Evolutionary conservation across 345 rosid genomes (phyloP).

Genomic region (Erucastrum elatum): DNA sequence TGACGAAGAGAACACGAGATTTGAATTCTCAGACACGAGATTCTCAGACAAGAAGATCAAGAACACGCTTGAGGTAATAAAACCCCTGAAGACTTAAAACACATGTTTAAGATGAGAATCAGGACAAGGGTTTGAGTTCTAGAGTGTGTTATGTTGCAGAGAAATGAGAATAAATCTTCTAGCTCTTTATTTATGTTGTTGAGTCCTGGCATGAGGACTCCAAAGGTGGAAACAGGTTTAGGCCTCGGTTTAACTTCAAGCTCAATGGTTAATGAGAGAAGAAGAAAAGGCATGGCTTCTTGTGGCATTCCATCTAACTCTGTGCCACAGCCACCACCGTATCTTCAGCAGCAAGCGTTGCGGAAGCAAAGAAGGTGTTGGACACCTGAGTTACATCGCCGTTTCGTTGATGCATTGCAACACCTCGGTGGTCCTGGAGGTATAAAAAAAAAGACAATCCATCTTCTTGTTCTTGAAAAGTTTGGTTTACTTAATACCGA

Average conservation of each 20-base stretch:
- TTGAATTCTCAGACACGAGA: background rate
- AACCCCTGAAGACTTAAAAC: background rate
- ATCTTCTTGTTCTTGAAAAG: background rate
- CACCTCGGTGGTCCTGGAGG: constrained; percentile 94
- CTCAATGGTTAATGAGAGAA: constrained; percentile 47
- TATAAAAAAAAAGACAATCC: background rate
- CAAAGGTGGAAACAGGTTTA: constrained; percentile 54
- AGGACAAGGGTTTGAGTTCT: background rate
- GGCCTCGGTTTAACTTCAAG: constrained; percentile 39
- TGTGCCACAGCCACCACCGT: constrained; percentile 33
- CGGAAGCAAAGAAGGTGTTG: constrained; percentile 96
- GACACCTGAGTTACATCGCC: constrained; percentile 90
- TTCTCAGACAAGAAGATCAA: constrained; percentile 31
- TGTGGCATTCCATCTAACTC: constrained; percentile 39
- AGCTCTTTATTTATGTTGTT: constrained; percentile 52
- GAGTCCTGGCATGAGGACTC: constrained; percentile 30
- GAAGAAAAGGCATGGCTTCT: background rate
- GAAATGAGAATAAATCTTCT: constrained; percentile 35
- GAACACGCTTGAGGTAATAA: constrained; percentile 45
- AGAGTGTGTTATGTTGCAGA: constrained; percentile 38
- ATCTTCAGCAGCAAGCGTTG: constrained; percentile 51
- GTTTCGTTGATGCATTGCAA: constrained; percentile 79
- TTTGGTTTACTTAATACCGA: constrained; percentile 12
- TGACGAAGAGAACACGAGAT: background rate
- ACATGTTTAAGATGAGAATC: background rate